Evolutionary conservation across 495 filamentous ascomycete genomes (phyloP).

Genomic region (Hapsidospora chrysogenum): DNA sequence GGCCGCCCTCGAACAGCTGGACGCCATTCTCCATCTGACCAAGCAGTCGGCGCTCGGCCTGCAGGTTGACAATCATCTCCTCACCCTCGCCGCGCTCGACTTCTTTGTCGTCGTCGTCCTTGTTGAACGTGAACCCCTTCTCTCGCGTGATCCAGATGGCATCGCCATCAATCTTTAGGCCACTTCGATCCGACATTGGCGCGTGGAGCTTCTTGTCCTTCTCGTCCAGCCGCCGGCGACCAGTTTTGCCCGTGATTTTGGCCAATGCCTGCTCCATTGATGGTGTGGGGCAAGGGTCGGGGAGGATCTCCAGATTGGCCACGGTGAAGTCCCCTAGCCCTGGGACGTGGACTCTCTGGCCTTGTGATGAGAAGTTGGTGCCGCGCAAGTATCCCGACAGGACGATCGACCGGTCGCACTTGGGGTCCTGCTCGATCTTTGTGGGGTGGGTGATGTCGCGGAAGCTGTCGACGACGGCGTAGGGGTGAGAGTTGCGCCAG

Average conservation of each 20-base stretch:
- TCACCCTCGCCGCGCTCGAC: conserved; percentile 77
- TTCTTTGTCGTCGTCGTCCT: conserved; percentile 43
- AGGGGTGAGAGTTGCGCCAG: conserved; percentile 95
- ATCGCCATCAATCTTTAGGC: conserved; percentile 50
- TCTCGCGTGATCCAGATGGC: conserved; percentile 41
- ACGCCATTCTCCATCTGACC: conserved; percentile 68
- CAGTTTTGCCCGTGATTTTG: conserved; percentile 64
- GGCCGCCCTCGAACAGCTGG: conserved; percentile 65
- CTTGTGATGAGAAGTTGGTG: conserved; percentile 83
- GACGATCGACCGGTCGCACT: conserved; percentile 77
- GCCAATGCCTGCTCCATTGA: conserved; percentile 71
- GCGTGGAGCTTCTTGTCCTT: conserved; percentile 93
- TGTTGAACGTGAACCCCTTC: conserved; percentile 58
- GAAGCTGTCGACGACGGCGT: conserved; percentile 82
- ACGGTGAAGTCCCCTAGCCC: conserved; percentile 88
- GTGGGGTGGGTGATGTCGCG: conserved; percentile 89
- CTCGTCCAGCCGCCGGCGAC: conserved; percentile 64
- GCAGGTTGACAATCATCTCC: conserved; percentile 78
- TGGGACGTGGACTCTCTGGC: conserved; percentile 79
- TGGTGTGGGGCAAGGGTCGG: conserved; percentile 91
- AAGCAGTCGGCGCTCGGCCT: conserved; percentile 66
- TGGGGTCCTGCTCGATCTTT: conserved; percentile 67
- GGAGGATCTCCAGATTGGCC: conserved; percentile 65
- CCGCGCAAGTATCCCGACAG: conserved; percentile 89
- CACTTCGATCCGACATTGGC: conserved; percentile 94